Evolutionary conservation across 2,329 filamentous ascomycete genomes (phyloP).

Genomic region (Volutella citrinella): DNA sequence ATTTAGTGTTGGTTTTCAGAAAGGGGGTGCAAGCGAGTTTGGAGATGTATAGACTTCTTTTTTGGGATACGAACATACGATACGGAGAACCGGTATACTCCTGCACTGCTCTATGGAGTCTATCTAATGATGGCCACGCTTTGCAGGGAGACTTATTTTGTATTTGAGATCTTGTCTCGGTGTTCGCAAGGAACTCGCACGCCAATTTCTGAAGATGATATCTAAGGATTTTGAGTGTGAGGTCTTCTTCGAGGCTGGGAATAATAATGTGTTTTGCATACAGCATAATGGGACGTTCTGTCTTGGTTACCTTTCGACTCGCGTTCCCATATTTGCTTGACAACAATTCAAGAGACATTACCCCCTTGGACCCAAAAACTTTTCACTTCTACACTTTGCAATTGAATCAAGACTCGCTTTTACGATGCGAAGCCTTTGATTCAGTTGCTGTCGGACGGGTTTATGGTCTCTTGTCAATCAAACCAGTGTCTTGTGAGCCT

Average conservation of each 20-base stretch:
- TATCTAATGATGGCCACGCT: constrained; percentile 29
- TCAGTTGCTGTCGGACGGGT: constrained; percentile 29
- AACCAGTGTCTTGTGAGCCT: constrained; percentile 25
- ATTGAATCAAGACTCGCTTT: no score
- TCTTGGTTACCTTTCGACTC: constrained; percentile 22
- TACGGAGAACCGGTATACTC: constrained; percentile 28
- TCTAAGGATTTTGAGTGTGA: constrained; percentile 18
- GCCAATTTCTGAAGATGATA: constrained; percentile 11
- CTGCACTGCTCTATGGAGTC: constrained; percentile 30
- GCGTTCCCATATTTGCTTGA: constrained; percentile 14
- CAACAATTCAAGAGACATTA: no score
- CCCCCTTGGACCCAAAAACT: no score
- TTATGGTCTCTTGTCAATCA: constrained; percentile 35
- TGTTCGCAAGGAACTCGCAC: constrained; percentile 25
- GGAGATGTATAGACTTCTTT: constrained; percentile 33
- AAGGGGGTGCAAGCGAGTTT: constrained; percentile 22
- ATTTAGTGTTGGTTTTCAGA: constrained; percentile 26
- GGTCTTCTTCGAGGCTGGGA: constrained; percentile 28
- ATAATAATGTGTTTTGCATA: constrained; percentile 30
- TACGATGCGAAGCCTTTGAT: no score
- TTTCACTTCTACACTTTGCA: no score
- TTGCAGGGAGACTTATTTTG: constrained; percentile 29
- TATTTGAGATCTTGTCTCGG: constrained; percentile 26
- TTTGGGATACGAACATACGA: constrained; percentile 35
- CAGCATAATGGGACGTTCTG: constrained; percentile 24